A percentile compares a stretch with the other conserved stretches of the same genome.
Conservation (phyloP, 306 rosid genomes). For the Hylodesmum podocarpum region DNA sequence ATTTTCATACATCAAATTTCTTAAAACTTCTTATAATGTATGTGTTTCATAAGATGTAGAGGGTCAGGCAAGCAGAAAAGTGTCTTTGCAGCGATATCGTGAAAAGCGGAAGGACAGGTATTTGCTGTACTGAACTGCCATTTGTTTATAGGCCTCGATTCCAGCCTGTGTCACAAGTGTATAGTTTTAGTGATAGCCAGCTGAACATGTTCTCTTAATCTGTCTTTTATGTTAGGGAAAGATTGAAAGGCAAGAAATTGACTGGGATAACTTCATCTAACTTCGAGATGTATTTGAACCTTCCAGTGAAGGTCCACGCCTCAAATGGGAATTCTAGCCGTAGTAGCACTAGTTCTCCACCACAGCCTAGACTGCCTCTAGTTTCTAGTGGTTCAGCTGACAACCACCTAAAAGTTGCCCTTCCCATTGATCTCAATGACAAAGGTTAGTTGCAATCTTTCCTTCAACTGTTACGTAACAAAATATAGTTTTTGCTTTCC, state of each 20-base stretch:
- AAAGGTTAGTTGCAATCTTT: conserved; percentile 52
- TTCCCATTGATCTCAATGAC: conserved; percentile 87
- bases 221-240: conserved; percentile 62
- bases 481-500: background rate
- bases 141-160: conserved; percentile 29
- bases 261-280: conserved; percentile 52
- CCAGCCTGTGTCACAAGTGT: conserved; percentile 8
- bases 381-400: conserved; percentile 55
- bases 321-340: conserved; percentile 77
- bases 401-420: conserved; percentile 60
- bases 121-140: conserved; percentile 22
- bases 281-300: conserved; percentile 72
- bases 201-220: conserved; percentile 42
- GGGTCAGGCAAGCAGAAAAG: conserved; percentile 81
- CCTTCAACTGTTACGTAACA: conserved; percentile 1
- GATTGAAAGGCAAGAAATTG: conserved; percentile 73
- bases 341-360: conserved; percentile 76
- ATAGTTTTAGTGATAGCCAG: conserved; percentile 28
- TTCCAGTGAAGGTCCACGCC: conserved; percentile 58
- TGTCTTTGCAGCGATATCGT: conserved; percentile 78
- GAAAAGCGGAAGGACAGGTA: conserved; percentile 98
- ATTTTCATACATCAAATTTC: conserved; percentile 20
- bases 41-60: conserved; percentile 68
- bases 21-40: conserved; percentile 13
- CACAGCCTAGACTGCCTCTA: conserved; percentile 64